Percentiles rank a stretch among this genome's conserved stretches.
phyloP scores from a whole-genome alignment of 2,329 filamentous ascomycete genomes.

The Talaromyces atroroseus region DNA sequence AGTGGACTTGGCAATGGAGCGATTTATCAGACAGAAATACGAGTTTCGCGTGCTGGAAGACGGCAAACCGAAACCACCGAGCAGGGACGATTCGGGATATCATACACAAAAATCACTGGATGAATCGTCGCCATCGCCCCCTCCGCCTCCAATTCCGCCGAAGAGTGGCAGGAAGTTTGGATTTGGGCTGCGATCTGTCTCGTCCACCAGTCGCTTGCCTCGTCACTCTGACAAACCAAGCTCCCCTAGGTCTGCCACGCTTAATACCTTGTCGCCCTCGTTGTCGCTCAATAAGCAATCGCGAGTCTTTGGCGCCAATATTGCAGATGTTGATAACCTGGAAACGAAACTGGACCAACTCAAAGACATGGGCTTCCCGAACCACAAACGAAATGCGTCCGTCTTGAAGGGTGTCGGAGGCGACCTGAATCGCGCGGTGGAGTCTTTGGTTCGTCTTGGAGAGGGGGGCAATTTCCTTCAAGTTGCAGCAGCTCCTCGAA shows the following conservation, averaged over 20 bases:
- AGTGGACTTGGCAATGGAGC: constrained; percentile 88
- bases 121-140: constrained; percentile 39
- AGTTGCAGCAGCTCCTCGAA: constrained; percentile 49
- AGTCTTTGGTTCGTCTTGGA: constrained; percentile 75
- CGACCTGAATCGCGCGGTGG: constrained; percentile 78
- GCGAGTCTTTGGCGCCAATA: constrained; percentile 60
- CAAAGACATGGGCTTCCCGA: constrained; percentile 85
- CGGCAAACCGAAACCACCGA: constrained; percentile 40
- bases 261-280: constrained; percentile 22
- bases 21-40: constrained; percentile 93
- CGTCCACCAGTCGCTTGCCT: constrained; percentile 63
- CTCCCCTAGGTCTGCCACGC: constrained; percentile 18
- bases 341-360: constrained; percentile 73
- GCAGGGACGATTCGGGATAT: constrained; percentile 53
- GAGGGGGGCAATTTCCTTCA: constrained; percentile 51
- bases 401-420: constrained; percentile 79
- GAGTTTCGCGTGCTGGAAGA: constrained; percentile 56
- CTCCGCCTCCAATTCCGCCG: constrained; percentile 49
- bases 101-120: constrained; percentile 44
- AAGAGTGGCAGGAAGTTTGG: constrained; percentile 58
- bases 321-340: constrained; percentile 49
- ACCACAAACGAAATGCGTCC: constrained; percentile 73
- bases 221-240: constrained; percentile 52
- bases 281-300: constrained; percentile 25
- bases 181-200: constrained; percentile 62